A percentile compares a stretch with the other conserved stretches of the same genome.
These are phyloP conservation scores for Lotus japonicus DNA, from an alignment of 306 rosid genomes.

Conservation along the genomic window DNA sequence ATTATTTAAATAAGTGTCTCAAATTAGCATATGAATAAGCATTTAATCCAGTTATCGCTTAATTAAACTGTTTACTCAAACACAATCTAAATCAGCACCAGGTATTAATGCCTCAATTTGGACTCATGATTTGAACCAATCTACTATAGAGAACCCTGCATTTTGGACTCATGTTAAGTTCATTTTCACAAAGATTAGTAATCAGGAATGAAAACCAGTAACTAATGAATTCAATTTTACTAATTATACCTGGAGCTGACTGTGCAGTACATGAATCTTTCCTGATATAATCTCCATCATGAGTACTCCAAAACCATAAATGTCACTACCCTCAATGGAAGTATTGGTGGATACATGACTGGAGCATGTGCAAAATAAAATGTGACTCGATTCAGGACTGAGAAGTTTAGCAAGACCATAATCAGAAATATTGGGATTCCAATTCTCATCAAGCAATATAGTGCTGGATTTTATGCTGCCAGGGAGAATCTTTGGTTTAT, in stretches of 20 bases:
- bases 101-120: no score
- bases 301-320: slow-evolving; percentile 59
- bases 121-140: slow-evolving; percentile 58
- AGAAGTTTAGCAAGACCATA: slow-evolving; percentile 36
- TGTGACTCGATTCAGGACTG: no score
- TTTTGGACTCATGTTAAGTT: background rate
- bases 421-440: slow-evolving; percentile 55
- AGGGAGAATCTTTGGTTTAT: slow-evolving; percentile 52
- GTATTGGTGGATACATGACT: slow-evolving; percentile 28
- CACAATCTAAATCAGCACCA: no score
- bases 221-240: background rate
- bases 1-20: no score
- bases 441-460: slow-evolving; percentile 49
- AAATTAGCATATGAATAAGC: no score
- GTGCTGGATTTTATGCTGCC: slow-evolving; percentile 45
- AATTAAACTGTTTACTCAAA: no score
- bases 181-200: background rate
- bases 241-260: no score
- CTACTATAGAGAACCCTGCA: slow-evolving; percentile 42
- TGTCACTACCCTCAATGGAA: slow-evolving; percentile 36
- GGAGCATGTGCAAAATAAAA: background rate
- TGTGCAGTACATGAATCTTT: slow-evolving; percentile 35
- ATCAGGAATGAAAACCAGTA: background rate
- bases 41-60: no score
- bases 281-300: slow-evolving; percentile 67